Conservation (phyloP, 2,329 filamentous ascomycete species). For the Penicillium sp. region DNA sequence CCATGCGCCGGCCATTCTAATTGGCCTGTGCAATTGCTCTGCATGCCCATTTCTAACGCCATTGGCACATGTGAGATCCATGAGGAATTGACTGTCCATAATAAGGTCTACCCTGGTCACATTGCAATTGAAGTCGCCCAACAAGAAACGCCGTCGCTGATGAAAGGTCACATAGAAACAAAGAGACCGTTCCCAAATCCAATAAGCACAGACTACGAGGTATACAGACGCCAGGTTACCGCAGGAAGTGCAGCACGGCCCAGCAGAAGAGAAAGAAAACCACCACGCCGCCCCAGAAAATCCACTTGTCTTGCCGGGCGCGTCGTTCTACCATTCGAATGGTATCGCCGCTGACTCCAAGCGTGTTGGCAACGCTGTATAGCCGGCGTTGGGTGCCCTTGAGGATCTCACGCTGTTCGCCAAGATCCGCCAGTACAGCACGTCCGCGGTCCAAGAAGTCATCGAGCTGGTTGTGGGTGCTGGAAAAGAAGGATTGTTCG, state of each 20-base stretch:
- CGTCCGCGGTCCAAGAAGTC: constrained; percentile 91
- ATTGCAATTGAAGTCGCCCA: too few relatives aligned
- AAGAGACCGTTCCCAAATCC: not conserved
- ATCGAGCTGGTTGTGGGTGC: constrained; percentile 80
- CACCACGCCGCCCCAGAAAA: constrained; percentile 83
- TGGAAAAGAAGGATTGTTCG: constrained; percentile 82
- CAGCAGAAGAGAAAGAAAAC: constrained; percentile 91
- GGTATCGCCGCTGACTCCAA: constrained; percentile 91
- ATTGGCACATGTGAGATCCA: too few relatives aligned
- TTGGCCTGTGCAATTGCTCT: not conserved
- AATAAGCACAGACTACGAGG: not conserved
- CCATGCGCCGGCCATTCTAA: too few relatives aligned
- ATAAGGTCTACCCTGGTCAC: constrained; percentile 7
- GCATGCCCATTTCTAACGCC: too few relatives aligned
- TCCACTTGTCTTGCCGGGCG: constrained; percentile 95
- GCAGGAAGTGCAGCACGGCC: constrained; percentile 79
- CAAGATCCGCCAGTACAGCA: constrained; percentile 82
- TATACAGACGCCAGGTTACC: constrained; percentile 50
- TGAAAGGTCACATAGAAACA: constrained; percentile 10
- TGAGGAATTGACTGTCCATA: not conserved
- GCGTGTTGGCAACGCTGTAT: constrained; percentile 88
- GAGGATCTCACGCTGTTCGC: constrained; percentile 86
- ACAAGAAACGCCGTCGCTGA: constrained; percentile 33
- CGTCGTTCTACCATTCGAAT: constrained; percentile 94
- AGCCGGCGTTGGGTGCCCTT: constrained; percentile 90